Conservation (phyloP, 768 basidiomycete genomes). For the Russula griseocarnosa region DNA sequence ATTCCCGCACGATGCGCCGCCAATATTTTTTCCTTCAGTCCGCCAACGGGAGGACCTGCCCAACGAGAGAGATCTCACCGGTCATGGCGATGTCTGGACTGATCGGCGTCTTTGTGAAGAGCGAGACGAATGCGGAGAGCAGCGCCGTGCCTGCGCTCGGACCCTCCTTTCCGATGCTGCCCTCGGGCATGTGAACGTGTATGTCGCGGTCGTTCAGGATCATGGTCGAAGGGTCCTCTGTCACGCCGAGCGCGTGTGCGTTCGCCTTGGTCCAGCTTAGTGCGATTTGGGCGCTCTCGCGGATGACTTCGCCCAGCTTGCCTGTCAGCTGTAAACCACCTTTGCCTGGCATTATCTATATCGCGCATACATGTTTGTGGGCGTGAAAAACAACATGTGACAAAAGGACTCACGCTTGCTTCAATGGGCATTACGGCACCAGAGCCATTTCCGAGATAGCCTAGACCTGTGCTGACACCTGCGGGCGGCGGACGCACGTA, state of each 20-base stretch:
- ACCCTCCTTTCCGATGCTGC: constrained; percentile 90
- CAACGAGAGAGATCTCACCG: constrained; percentile 94
- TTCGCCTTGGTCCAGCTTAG: constrained; percentile 91
- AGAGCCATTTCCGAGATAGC: constrained; percentile 93
- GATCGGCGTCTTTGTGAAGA: constrained; percentile 83
- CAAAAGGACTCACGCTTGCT: constrained; percentile 62
- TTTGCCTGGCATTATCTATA: constrained; percentile 92
- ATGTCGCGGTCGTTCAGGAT: constrained; percentile 84
- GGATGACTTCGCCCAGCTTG: constrained; percentile 96
- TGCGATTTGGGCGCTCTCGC: constrained; percentile 93
- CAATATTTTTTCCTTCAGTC: constrained; percentile 92
- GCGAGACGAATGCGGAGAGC: constrained; percentile 82
- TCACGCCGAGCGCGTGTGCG: constrained; percentile 85
- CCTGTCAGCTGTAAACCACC: constrained; percentile 90
- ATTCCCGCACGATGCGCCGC: constrained; percentile 97
- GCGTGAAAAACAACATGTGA: not conserved
- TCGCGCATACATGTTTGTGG: not conserved
- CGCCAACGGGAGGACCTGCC: constrained; percentile 94
- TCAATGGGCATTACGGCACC: constrained; percentile 98
- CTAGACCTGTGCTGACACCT: constrained; percentile 92
- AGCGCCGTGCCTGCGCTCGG: constrained; percentile 96
- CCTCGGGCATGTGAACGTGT: constrained; percentile 97
- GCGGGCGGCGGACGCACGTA: constrained; percentile 77
- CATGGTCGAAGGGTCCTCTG: constrained; percentile 61
- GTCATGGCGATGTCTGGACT: constrained; percentile 96